A percentile compares a stretch with the other conserved stretches of the same genome.
These are phyloP conservation scores for Litsea cubeba DNA, from an alignment of 164 flowering plant species.

Conservation along the genomic window DNA sequence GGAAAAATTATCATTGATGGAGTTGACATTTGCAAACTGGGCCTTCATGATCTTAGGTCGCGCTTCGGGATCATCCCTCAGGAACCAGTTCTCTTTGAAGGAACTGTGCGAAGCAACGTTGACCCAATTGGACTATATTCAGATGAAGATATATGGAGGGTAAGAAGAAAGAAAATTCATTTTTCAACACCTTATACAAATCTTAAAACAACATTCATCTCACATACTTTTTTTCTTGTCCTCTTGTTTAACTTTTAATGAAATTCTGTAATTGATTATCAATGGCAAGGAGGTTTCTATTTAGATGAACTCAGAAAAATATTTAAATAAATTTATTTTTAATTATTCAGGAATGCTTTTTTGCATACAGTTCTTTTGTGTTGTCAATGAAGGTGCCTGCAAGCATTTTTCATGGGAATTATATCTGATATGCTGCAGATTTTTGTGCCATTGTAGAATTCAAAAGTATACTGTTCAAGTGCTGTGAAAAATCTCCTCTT, in stretches of 20 bases:
- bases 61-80: constrained; percentile 96
- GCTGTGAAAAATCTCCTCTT: neutral
- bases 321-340: no score
- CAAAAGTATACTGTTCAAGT: neutral
- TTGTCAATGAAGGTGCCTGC: neutral
- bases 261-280: no score
- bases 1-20: constrained; percentile 75
- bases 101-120: constrained; percentile 86
- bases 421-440: no score
- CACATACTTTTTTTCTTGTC: no score
- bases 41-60: constrained; percentile 90
- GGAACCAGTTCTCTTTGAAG: constrained; percentile 94
- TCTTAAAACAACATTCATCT: no score
- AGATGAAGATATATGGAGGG: constrained; percentile 97
- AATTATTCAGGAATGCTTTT: neutral
- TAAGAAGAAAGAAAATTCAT: constrained; percentile 15
- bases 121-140: constrained; percentile 75
- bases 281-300: neutral
- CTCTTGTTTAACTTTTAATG: neutral
- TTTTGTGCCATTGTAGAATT: no score
- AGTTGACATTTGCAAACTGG: constrained; percentile 60
- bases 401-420: no score
- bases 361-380: neutral
- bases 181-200: no score
- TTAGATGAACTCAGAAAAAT: no score